Percentiles rank a stretch among this genome's conserved stretches.
Conservation (phyloP, 163 green algal genomes). For the Chlamydomonas reinhardtii region DNA sequence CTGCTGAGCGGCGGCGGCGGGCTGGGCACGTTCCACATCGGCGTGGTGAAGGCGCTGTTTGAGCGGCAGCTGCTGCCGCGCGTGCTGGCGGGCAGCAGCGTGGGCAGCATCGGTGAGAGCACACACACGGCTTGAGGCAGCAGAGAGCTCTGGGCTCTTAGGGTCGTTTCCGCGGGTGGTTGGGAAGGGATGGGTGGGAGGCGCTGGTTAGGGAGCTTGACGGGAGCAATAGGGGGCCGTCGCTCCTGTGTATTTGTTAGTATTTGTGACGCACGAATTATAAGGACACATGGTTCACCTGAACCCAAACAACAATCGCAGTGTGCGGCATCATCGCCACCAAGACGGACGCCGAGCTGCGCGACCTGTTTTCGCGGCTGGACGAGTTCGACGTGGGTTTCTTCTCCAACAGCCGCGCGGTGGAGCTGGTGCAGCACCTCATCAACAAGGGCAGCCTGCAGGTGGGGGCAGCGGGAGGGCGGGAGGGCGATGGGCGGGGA, state of each 20-base stretch:
- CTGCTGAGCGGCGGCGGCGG: conserved; percentile 93
- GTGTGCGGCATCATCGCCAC: conserved; percentile 84
- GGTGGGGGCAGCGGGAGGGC: conserved; percentile 6
- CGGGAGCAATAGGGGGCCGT: no score
- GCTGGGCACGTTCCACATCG: conserved; percentile 96
- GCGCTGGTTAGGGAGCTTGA: no score
- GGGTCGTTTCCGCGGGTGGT: no score
- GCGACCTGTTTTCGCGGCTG: conserved; percentile 71
- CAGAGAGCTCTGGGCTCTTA: no score
- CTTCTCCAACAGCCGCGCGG: conserved; percentile 85
- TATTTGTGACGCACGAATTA: no score
- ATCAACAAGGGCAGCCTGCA: conserved; percentile 87
- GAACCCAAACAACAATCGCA: no score
- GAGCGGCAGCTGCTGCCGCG: conserved; percentile 92
- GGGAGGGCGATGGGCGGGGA: background rate
- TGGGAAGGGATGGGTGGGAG: no score
- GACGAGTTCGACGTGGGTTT: conserved; percentile 89
- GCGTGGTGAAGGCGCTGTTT: conserved; percentile 95
- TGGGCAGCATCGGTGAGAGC: conserved; percentile 86
- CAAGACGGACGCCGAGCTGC: conserved; percentile 86
- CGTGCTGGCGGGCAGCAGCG: conserved; percentile 90
- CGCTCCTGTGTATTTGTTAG: no score
- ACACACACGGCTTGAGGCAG: no score
- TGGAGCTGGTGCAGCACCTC: conserved; percentile 79
- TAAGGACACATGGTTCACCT: no score